Conservation (phyloP, 1,139 yeast genomes). For the Scheffersomyces segobiensis region DNA sequence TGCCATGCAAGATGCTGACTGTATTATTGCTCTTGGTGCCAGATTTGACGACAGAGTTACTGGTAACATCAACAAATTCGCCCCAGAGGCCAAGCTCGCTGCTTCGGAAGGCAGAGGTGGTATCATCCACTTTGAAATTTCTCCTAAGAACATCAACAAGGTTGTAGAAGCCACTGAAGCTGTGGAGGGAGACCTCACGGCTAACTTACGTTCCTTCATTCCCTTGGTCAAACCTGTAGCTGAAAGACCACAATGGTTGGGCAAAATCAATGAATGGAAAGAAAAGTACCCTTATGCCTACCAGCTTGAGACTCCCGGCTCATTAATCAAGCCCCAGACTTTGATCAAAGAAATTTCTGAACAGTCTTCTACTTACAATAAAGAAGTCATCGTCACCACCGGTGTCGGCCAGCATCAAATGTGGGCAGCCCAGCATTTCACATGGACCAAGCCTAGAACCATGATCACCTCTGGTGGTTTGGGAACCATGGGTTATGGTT, state of each 20-base stretch:
- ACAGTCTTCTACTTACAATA: slow-evolving; percentile 65
- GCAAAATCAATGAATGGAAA: slow-evolving; percentile 77
- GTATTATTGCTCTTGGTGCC: slow-evolving; percentile 93
- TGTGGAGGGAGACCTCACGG: slow-evolving; percentile 91
- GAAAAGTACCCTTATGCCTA: slow-evolving; percentile 82
- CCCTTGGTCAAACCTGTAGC: slow-evolving; percentile 64
- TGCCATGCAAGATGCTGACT: slow-evolving; percentile 91
- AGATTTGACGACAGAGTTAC: slow-evolving; percentile 99
- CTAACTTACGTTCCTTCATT: slow-evolving; percentile 68
- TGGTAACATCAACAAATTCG: slow-evolving; percentile 79
- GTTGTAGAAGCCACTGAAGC: slow-evolving; percentile 98
- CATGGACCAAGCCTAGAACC: slow-evolving; percentile 88
- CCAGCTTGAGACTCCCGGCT: slow-evolving; percentile 73
- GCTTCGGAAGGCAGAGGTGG: slow-evolving; percentile 92
- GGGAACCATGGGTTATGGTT: slow-evolving; percentile 98
- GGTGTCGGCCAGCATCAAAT: slow-evolving; percentile 99
- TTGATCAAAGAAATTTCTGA: slow-evolving; percentile 76
- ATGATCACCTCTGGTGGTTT: slow-evolving; percentile 97
- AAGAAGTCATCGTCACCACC: slow-evolving; percentile 84
- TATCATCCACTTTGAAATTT: slow-evolving; percentile 91
- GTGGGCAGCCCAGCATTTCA: slow-evolving; percentile 99
- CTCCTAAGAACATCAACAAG: slow-evolving; percentile 95
- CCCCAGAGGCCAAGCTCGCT: slow-evolving; percentile 90
- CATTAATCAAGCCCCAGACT: slow-evolving; percentile 90
- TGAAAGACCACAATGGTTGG: slow-evolving; percentile 78